phyloP scores from a whole-genome alignment of 371 early-diverging fungal species.

The Mortierella sp. region DNA sequence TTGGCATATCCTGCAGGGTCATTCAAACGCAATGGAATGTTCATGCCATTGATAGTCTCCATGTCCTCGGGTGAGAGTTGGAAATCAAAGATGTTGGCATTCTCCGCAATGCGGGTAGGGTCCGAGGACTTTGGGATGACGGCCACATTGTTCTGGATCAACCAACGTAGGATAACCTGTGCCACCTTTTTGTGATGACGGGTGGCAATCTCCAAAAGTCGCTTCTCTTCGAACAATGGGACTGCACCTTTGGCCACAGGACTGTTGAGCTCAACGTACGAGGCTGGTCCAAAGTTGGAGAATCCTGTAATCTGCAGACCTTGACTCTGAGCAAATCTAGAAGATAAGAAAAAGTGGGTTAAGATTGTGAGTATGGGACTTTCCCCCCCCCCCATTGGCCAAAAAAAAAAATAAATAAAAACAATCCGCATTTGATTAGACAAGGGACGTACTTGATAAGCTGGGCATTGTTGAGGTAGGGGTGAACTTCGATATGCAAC shows the following conservation, averaged over 20 bases:
- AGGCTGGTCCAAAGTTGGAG: conserved; percentile 70
- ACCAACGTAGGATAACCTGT: conserved; percentile 69
- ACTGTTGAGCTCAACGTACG: conserved; percentile 59
- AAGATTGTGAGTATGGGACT: too few species aligned
- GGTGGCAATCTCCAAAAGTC: conserved; percentile 53
- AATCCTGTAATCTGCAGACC: conserved; percentile 70
- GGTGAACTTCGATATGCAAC: conserved; percentile 76
- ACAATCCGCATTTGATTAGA: conserved; percentile 6
- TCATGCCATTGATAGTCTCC: conserved; percentile 30
- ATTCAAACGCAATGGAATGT: conserved; percentile 39
- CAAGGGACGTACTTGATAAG: conserved; percentile 60
- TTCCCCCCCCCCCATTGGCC: too few species aligned
- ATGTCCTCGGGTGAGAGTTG: conserved; percentile 53
- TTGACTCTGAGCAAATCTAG: conserved; percentile 55
- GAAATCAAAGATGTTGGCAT: conserved; percentile 58
- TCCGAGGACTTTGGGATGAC: conserved; percentile 76
- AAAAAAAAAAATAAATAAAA: background rate
- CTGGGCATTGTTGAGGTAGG: conserved; percentile 69
- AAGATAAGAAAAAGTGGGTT: background rate
- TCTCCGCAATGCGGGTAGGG: conserved; percentile 59
- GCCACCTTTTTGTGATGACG: conserved; percentile 56
- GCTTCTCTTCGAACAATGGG: conserved; percentile 47
- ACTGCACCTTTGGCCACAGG: conserved; percentile 45
- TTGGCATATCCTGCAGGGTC: conserved; percentile 48
- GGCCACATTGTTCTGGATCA: conserved; percentile 62